These are phyloP conservation scores for Erythrophleum ivorense DNA, from an alignment of 331 rosid genomes.

Conservation along the genomic window DNA sequence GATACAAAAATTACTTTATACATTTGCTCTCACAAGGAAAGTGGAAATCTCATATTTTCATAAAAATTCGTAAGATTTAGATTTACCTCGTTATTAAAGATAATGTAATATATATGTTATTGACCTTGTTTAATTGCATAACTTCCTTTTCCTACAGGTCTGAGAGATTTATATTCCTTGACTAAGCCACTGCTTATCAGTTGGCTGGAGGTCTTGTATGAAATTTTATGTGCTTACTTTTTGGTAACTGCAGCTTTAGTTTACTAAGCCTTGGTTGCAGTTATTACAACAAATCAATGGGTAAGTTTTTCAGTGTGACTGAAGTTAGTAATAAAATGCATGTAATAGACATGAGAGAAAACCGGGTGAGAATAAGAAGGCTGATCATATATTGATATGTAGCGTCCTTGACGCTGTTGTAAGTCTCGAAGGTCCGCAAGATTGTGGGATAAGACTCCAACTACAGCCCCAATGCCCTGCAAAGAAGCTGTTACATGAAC, in stretches of 20 bases:
- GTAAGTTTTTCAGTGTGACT: neutral
- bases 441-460: slow-evolving; percentile 89
- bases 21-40: neutral
- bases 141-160: neutral
- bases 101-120: neutral
- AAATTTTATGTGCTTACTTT: neutral
- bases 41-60: neutral
- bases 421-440: slow-evolving; percentile 86
- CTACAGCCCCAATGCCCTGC: slow-evolving; percentile 88
- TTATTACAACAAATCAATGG: neutral
- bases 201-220: neutral
- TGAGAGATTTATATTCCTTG: neutral
- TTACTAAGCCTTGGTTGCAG: neutral
- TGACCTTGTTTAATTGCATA: neutral
- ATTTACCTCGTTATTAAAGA: neutral
- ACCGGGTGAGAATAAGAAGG: slow-evolving; percentile 77
- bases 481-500: slow-evolving; percentile 29
- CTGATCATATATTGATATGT: slow-evolving; percentile 90
- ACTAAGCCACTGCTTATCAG: neutral
- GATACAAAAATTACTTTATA: neutral
- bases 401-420: slow-evolving; percentile 73
- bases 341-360: slow-evolving; percentile 30
- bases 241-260: neutral
- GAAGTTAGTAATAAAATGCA: neutral
- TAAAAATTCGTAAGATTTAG: neutral